These are phyloP conservation scores for Datisca glomerata DNA, from an alignment of 306 rosid species.

Conservation along the genomic window DNA sequence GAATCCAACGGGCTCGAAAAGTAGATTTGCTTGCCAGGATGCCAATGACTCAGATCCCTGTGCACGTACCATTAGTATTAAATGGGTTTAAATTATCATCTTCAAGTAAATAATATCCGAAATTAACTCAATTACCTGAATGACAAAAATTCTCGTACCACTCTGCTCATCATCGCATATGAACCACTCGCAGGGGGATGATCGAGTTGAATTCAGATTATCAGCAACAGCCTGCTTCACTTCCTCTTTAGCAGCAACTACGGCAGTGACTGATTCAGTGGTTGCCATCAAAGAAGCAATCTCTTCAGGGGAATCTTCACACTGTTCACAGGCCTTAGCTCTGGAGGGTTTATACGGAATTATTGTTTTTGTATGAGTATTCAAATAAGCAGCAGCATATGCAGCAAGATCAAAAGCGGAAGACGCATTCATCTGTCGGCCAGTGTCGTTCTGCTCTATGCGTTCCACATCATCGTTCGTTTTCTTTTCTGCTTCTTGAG, in stretches of 20 bases:
- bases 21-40: conserved; percentile 98
- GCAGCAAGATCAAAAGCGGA: conserved; percentile 76
- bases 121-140: conserved; percentile 88
- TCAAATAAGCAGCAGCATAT: conserved; percentile 86
- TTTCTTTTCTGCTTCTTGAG: conserved; percentile 26
- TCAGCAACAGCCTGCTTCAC: conserved; percentile 98
- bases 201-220: conserved; percentile 53
- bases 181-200: conserved; percentile 91
- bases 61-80: too few species aligned
- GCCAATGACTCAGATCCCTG: conserved; percentile 91
- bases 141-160: conserved; percentile 58
- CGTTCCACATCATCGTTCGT: conserved; percentile 17
- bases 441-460: conserved; percentile 26
- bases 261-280: conserved; percentile 84
- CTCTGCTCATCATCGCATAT: conserved; percentile 69
- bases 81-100: too few species aligned
- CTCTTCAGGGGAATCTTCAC: conserved; percentile 44
- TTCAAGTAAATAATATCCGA: too few species aligned
- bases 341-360: conserved; percentile 67
- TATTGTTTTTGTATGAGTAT: conserved; percentile 52
- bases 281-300: conserved; percentile 81
- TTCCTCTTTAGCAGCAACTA: conserved; percentile 95
- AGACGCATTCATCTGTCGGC: conserved; percentile 39
- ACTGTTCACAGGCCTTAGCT: conserved; percentile 25
- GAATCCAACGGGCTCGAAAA: conserved; percentile 75